Conservation (phyloP, 1,139 yeast genomes). For the Ashbya aceris region DNA sequence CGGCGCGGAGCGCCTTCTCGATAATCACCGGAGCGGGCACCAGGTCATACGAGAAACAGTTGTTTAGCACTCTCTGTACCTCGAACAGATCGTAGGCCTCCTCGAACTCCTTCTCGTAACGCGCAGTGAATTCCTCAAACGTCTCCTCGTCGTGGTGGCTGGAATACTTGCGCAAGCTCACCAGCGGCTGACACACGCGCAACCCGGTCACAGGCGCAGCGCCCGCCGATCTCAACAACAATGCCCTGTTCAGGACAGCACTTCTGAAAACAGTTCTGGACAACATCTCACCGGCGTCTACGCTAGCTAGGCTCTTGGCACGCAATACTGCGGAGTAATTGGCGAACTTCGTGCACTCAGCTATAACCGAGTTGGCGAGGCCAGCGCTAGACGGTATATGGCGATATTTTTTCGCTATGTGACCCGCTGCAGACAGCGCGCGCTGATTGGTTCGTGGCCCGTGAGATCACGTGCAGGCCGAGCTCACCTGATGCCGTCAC, state of each 20-base stretch:
- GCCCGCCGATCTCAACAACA: constrained; percentile 12
- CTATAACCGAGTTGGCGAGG: too few relatives aligned
- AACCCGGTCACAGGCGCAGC: constrained; percentile 12
- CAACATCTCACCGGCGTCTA: constrained; percentile 15
- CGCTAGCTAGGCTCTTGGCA: too few relatives aligned
- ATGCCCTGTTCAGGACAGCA: constrained; percentile 19
- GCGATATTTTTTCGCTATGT: too few relatives aligned
- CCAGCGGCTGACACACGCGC: constrained; percentile 5
- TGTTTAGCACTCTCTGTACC: constrained; percentile 89
- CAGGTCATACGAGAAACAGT: constrained; percentile 95
- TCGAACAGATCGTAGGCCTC: constrained; percentile 97
- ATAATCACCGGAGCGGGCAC: constrained; percentile 96
- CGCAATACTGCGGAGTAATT: too few relatives aligned
- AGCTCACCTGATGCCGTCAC: too few relatives aligned
- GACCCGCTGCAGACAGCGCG: too few relatives aligned
- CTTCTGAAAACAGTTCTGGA: constrained; percentile 27
- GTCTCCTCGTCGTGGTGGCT: constrained; percentile 64
- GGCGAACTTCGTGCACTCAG: too few relatives aligned
- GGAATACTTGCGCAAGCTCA: constrained; percentile 55
- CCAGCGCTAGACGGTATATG: too few relatives aligned
- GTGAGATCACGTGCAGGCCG: too few relatives aligned
- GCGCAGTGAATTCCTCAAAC: constrained; percentile 86
- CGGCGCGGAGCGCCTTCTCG: constrained; percentile 93
- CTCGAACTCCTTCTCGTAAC: constrained; percentile 94
- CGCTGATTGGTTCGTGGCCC: too few relatives aligned